Evolutionary conservation across 2,329 filamentous ascomycete genomes (phyloP).

Genomic region (Parascedosporium putredinis): DNA sequence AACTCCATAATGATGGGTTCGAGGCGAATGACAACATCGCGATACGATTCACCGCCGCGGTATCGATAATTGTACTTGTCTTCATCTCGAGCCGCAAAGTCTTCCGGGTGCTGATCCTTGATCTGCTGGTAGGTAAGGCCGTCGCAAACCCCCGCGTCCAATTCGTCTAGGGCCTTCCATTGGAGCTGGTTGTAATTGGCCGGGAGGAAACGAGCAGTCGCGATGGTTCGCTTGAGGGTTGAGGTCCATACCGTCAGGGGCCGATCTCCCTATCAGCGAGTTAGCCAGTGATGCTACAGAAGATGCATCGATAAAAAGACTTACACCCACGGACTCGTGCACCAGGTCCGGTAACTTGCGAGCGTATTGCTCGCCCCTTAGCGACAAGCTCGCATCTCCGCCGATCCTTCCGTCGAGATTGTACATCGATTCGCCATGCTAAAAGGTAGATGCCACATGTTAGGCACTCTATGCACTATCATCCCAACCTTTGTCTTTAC

Average conservation of each 20-base stretch:
- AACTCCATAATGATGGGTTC: constrained; percentile 99
- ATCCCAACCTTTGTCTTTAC: too few species aligned
- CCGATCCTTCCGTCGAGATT: constrained; percentile 88
- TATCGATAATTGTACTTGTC: constrained; percentile 99
- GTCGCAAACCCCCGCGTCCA: constrained; percentile 93
- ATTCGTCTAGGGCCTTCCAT: constrained; percentile 97
- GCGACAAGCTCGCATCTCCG: constrained; percentile 78
- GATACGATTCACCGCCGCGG: constrained; percentile 87
- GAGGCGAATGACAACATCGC: constrained; percentile 92
- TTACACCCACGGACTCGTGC: constrained; percentile 73
- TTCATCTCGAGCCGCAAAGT: constrained; percentile 89
- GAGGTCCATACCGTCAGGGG: constrained; percentile 55
- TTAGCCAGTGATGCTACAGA: constrained; percentile 16
- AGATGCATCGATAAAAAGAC: constrained; percentile 15
- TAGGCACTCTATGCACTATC: too few species aligned
- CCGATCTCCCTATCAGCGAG: constrained; percentile 38
- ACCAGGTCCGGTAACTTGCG: constrained; percentile 75
- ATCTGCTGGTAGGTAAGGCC: constrained; percentile 95
- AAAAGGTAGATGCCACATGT: too few species aligned
- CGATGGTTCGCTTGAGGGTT: constrained; percentile 70
- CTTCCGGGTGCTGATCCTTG: constrained; percentile 79
- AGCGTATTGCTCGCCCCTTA: constrained; percentile 80
- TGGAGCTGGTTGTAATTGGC: constrained; percentile 83
- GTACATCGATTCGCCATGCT: constrained; percentile 92
- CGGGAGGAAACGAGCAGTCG: constrained; percentile 76